Evolutionary conservation across 805 yeast genomes (phyloP).

Genomic region (Kregervanrija delftensis): DNA sequence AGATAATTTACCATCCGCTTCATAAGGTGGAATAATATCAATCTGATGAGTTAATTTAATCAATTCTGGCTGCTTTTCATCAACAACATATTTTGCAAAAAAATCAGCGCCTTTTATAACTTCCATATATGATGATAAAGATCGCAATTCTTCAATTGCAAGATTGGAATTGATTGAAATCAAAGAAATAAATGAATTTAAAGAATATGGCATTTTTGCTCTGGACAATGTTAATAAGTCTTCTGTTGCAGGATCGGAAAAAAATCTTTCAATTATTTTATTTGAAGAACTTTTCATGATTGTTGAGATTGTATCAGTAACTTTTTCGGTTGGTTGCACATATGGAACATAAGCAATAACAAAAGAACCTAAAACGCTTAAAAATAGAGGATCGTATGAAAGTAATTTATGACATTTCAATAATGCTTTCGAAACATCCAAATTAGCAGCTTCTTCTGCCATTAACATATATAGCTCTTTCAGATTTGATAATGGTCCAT

Average conservation of each 20-base stretch:
- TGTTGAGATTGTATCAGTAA: slow-evolving; percentile 34
- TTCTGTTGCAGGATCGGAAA: slow-evolving; percentile 36
- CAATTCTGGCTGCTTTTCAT: slow-evolving; percentile 46
- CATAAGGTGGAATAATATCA: slow-evolving; percentile 46
- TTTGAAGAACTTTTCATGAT: slow-evolving; percentile 41
- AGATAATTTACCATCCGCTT: slow-evolving; percentile 37
- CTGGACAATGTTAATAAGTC: slow-evolving; percentile 46
- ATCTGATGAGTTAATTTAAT: slow-evolving; percentile 34
- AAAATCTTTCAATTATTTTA: slow-evolving; percentile 37
- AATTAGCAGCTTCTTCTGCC: slow-evolving; percentile 31
- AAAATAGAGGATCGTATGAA: slow-evolving; percentile 42
- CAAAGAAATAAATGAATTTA: slow-evolving; percentile 55
- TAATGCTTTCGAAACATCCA: slow-evolving; percentile 42
- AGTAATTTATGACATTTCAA: slow-evolving; percentile 34
- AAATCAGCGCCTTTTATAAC: slow-evolving; percentile 34
- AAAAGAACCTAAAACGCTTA: slow-evolving; percentile 42
- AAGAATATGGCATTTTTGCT: slow-evolving; percentile 66
- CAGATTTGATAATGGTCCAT: slow-evolving; percentile 15
- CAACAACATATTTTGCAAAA: slow-evolving; percentile 35
- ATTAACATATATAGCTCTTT: slow-evolving; percentile 25
- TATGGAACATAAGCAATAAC: slow-evolving; percentile 43
- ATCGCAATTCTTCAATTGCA: slow-evolving; percentile 56
- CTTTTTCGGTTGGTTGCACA: slow-evolving; percentile 37
- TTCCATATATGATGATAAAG: slow-evolving; percentile 57
- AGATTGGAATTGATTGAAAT: slow-evolving; percentile 57